Evolutionary conservation across 2,329 filamentous ascomycete genomes (phyloP).

Genomic region (Neonectria sp.): DNA sequence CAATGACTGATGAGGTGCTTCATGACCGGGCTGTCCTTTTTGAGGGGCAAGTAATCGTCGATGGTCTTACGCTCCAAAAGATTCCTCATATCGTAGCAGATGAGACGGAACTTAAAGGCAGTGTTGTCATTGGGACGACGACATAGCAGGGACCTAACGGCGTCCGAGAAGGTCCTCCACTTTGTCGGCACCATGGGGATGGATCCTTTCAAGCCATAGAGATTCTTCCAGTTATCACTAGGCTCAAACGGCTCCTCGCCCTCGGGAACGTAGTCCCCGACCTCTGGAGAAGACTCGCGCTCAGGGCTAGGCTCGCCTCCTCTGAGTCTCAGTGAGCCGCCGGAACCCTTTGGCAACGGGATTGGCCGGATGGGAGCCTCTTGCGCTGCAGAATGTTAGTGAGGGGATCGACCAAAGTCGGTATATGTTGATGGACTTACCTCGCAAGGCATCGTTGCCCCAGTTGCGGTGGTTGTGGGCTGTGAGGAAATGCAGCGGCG

Average conservation of each 20-base stretch:
- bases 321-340: conserved; percentile 31
- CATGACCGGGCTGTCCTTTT: conserved; percentile 11
- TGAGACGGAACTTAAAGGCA: conserved; percentile 15
- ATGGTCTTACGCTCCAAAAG: background rate
- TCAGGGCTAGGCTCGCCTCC: conserved; percentile 27
- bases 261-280: conserved; percentile 20
- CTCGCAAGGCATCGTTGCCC: conserved; percentile 44
- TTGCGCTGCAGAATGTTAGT: conserved; percentile 32
- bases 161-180: conserved; percentile 37
- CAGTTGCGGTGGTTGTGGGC: conserved; percentile 50
- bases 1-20: conserved; percentile 26
- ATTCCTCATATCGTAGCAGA: conserved; percentile 30
- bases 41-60: conserved; percentile 30
- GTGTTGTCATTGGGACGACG: conserved; percentile 12
- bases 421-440: conserved; percentile 29
- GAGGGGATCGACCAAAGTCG: background rate
- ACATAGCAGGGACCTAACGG: conserved; percentile 45
- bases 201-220: conserved; percentile 53
- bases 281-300: background rate
- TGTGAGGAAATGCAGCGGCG: conserved; percentile 53
- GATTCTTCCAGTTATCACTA: conserved; percentile 31
- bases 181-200: conserved; percentile 44
- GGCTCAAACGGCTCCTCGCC: conserved; percentile 1
- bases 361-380: conserved; percentile 25
- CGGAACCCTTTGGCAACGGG: conserved; percentile 15